Percentiles rank a stretch among this genome's conserved stretches.
Evolutionary conservation across 2,329 filamentous ascomycete genomes (phyloP).

Genomic region (Pseudocercospora vitis): DNA sequence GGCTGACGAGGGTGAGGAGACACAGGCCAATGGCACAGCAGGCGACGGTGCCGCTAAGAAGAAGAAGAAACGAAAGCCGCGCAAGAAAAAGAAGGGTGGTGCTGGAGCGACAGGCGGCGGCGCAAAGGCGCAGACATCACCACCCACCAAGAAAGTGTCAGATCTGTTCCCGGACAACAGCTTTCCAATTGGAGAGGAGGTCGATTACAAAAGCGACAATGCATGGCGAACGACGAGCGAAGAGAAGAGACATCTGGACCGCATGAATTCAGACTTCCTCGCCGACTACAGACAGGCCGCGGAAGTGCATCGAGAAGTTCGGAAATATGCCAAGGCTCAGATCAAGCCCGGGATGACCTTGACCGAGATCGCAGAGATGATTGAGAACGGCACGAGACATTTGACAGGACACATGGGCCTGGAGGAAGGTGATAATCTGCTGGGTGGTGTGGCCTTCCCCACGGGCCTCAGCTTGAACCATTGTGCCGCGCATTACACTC

Average conservation of each 20-base stretch:
- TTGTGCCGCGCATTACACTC: conserved; percentile 57
- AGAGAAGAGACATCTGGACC: conserved; percentile 48
- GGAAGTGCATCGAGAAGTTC: conserved; percentile 57
- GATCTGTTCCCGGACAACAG: conserved; percentile 47
- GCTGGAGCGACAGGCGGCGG: conserved; percentile 32
- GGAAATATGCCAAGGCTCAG: conserved; percentile 51
- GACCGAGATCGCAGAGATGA: conserved; percentile 52
- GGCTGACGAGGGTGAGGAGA: conserved; percentile 36
- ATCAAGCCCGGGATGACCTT: conserved; percentile 54
- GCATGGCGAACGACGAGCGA: conserved; percentile 49
- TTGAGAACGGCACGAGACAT: conserved; percentile 56
- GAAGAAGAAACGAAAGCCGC: conserved; percentile 49
- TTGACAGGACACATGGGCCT: conserved; percentile 54
- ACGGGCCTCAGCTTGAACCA: conserved; percentile 57
- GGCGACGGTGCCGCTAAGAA: conserved; percentile 45
- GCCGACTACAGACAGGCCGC: conserved; percentile 58
- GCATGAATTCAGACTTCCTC: conserved; percentile 51
- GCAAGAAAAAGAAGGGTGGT: conserved; percentile 42
- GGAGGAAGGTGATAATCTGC: conserved; percentile 52
- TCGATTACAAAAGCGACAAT: conserved; percentile 48
- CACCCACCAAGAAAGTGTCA: conserved; percentile 49
- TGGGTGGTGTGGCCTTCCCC: conserved; percentile 57
- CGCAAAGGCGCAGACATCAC: conserved; percentile 45
- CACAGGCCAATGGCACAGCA: conserved; percentile 24
- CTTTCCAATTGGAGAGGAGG: conserved; percentile 51